Conservation (phyloP, 1,284 basidiomycete genomes). For the Stygiomarasmius scandens region DNA sequence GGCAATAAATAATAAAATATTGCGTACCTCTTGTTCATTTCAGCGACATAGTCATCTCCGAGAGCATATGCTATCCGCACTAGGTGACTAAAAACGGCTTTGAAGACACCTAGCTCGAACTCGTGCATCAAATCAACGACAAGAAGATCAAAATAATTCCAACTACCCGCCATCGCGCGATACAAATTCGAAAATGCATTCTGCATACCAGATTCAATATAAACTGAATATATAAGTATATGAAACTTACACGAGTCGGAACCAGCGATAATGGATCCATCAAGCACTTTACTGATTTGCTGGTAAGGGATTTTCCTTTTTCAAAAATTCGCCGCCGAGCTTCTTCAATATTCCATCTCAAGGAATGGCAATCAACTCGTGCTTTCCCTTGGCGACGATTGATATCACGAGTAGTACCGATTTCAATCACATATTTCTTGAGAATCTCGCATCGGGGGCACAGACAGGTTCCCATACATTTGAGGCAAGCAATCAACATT, state of each 20-base stretch:
- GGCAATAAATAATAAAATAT: not conserved
- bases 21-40: constrained; percentile 8
- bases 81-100: constrained; percentile 33
- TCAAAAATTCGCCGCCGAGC: constrained; percentile 27
- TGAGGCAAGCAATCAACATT: constrained; percentile 29
- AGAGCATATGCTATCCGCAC: constrained; percentile 31
- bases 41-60: not conserved
- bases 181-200: constrained; percentile 34
- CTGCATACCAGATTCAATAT: constrained; percentile 19
- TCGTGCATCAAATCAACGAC: constrained; percentile 40
- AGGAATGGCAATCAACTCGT: constrained; percentile 9
- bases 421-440: constrained; percentile 17
- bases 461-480: constrained; percentile 24
- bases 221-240: not conserved
- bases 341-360: not conserved
- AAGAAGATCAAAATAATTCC: constrained; percentile 26
- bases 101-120: constrained; percentile 41
- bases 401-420: not conserved
- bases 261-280: not conserved
- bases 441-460: constrained; percentile 29
- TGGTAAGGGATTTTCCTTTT: constrained; percentile 14
- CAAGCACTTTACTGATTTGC: not conserved
- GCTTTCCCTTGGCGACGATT: not conserved
- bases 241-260: not conserved
- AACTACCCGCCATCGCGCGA: constrained; percentile 15